phyloP scores from a whole-genome alignment of 352 stramenopile species.

The Phytophthora fragariae region DNA sequence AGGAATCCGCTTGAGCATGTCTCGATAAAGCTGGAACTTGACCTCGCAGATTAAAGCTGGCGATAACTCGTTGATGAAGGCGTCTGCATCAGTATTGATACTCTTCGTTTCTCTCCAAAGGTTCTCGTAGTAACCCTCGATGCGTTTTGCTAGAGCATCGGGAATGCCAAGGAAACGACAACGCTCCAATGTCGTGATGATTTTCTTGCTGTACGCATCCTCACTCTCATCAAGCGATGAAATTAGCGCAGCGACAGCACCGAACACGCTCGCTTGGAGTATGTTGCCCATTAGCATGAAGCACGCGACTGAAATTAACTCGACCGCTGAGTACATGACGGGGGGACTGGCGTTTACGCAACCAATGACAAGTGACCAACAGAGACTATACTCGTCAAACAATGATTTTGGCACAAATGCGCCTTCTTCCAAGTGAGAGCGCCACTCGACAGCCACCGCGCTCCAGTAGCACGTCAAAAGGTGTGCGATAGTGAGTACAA shows the following conservation, averaged over 20 bases:
- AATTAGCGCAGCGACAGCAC: slow-evolving; percentile 67
- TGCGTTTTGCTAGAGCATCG: slow-evolving; percentile 52
- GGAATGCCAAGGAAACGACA: slow-evolving; percentile 76
- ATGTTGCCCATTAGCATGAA: slow-evolving; percentile 80
- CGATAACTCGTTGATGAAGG: slow-evolving; percentile 82
- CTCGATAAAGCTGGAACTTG: slow-evolving; percentile 80
- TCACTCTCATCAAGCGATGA: slow-evolving; percentile 75
- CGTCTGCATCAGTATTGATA: slow-evolving; percentile 61
- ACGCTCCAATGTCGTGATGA: slow-evolving; percentile 65
- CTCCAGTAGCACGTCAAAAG: slow-evolving; percentile 70
- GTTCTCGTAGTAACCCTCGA: slow-evolving; percentile 72
- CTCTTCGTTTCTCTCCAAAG: slow-evolving; percentile 74
- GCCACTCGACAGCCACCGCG: slow-evolving; percentile 58
- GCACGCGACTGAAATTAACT: slow-evolving; percentile 60
- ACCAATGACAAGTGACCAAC: slow-evolving; percentile 67
- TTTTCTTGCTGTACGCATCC: slow-evolving; percentile 69
- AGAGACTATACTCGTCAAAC: slow-evolving; percentile 54
- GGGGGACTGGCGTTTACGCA: slow-evolving; percentile 72
- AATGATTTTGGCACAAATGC: slow-evolving; percentile 35
- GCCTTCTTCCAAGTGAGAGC: slow-evolving; percentile 42
- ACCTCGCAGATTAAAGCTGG: slow-evolving; percentile 76
- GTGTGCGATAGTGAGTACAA: slow-evolving; percentile 65
- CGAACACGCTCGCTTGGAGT: slow-evolving; percentile 74
- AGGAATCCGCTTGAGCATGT: slow-evolving; percentile 80
- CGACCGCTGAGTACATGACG: slow-evolving; percentile 51